Percentiles rank a stretch among this genome's conserved stretches.
Conservation (phyloP, 192 early-diverging fungal species). For the Mortierella alpina region DNA sequence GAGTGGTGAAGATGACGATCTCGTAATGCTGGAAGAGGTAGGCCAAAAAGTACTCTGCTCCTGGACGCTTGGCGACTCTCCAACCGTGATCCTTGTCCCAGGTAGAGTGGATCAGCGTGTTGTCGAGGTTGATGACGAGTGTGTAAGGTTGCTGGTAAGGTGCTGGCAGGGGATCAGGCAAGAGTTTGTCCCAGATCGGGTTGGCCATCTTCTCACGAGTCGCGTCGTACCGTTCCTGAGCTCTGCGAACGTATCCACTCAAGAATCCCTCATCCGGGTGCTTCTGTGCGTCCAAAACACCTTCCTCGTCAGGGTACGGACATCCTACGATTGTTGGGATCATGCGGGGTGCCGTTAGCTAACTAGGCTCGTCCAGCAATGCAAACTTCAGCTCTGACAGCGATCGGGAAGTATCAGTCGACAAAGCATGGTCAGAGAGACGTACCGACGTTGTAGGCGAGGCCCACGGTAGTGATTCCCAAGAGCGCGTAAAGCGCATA, state of each 20-base stretch:
- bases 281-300: conserved; percentile 28
- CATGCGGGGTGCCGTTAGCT: no score
- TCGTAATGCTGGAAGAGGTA: conserved; percentile 94
- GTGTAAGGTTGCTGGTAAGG: conserved; percentile 91
- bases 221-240: conserved; percentile 33
- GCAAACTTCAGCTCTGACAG: not conserved
- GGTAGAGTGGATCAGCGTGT: conserved; percentile 91
- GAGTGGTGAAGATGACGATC: conserved; percentile 95
- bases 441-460: conserved; percentile 60
- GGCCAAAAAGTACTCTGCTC: conserved; percentile 93
- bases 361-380: no score
- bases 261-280: conserved; percentile 30
- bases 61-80: conserved; percentile 96
- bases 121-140: conserved; percentile 94
- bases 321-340: conserved; percentile 2
- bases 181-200: conserved; percentile 86
- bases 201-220: conserved; percentile 60
- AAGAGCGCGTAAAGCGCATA: conserved; percentile 52
- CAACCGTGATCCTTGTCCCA: conserved; percentile 98
- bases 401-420: not conserved
- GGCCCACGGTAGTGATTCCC: conserved; percentile 38
- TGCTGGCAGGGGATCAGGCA: conserved; percentile 90
- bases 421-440: not conserved
- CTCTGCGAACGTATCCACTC: conserved; percentile 16
- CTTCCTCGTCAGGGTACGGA: conserved; percentile 41